Evolutionary conservation across 768 basidiomycete genomes (phyloP).

Genomic region (Infundibulicybe gibba): DNA sequence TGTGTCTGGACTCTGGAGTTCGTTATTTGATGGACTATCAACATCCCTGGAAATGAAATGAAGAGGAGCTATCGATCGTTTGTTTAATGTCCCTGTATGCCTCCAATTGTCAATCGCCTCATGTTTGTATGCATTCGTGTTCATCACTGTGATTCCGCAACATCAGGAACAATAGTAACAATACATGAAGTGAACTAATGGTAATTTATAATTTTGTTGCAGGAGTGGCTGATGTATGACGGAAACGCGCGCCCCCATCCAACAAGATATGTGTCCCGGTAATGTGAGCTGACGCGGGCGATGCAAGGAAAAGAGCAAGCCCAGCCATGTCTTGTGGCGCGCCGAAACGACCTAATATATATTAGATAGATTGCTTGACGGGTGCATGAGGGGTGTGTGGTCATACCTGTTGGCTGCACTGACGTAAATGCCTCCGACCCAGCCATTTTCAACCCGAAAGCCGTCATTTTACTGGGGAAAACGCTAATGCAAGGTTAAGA

Average conservation of each 20-base stretch:
- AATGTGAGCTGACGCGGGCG: conserved; percentile 69
- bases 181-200: not conserved
- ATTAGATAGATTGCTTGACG: not conserved
- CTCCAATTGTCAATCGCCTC: too few relatives aligned
- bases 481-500: conserved; percentile 35
- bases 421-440: conserved; percentile 51
- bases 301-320: conserved; percentile 63
- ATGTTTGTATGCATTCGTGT: too few relatives aligned
- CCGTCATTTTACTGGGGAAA: conserved; percentile 86
- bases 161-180: too few relatives aligned
- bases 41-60: too few relatives aligned
- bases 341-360: conserved; percentile 57
- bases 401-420: conserved; percentile 61
- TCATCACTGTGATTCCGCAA: too few relatives aligned
- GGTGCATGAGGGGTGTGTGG: not conserved
- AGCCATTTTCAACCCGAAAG: conserved; percentile 54
- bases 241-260: conserved; percentile 59
- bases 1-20: not conserved
- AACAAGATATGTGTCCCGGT: conserved; percentile 71
- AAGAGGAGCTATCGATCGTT: too few relatives aligned
- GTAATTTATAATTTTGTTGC: conserved; percentile 30
- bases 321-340: conserved; percentile 68
- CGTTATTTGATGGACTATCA: too few relatives aligned
- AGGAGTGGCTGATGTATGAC: conserved; percentile 18
- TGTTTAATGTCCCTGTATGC: too few relatives aligned